A percentile compares a stretch with the other conserved stretches of the same genome.
Conservation (phyloP, 768 basidiomycete species). For the Lentinula aciculospora region DNA sequence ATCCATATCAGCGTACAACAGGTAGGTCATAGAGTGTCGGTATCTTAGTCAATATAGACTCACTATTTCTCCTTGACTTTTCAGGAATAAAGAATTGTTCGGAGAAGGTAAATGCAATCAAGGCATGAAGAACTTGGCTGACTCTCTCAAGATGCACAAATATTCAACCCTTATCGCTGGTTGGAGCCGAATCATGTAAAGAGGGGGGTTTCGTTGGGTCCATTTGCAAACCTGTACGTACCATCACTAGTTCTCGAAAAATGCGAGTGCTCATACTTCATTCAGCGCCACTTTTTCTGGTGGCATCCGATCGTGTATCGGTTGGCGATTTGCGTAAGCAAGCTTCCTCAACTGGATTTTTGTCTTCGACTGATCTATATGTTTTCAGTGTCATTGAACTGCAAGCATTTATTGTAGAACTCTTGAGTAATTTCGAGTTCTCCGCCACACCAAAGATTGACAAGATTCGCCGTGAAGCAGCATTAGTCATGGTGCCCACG, state of each 20-base stretch:
- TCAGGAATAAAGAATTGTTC: conserved; percentile 29
- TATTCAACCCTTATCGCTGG: conserved; percentile 38
- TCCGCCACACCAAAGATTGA: conserved; percentile 28
- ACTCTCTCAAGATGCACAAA: conserved; percentile 23
- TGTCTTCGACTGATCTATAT: neutral
- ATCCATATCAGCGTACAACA: conserved; percentile 31
- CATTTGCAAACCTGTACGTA: conserved; percentile 28
- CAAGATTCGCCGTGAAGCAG: conserved; percentile 32
- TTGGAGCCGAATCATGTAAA: conserved; percentile 14
- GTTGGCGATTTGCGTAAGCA: conserved; percentile 23
- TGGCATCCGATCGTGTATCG: conserved; percentile 20
- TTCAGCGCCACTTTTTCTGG: conserved; percentile 19
- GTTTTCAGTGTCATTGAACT: conserved; percentile 37
- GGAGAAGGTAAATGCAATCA: conserved; percentile 16
- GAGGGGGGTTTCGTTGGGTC: conserved; percentile 24
- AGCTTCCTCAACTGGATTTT: neutral
- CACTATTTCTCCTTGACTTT: neutral
- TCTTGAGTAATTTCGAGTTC: conserved; percentile 50
- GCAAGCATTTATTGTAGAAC: conserved; percentile 54
- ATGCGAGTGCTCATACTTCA: neutral
- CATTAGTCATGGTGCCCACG: conserved; percentile 35
- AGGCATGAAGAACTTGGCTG: neutral
- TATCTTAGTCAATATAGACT: conserved; percentile 23
- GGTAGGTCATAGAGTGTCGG: conserved; percentile 22
- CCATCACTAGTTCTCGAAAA: neutral